Base-by-base conservation (phyloP, 148 eudicot species). In the Chenopodium formosanum region DNA sequence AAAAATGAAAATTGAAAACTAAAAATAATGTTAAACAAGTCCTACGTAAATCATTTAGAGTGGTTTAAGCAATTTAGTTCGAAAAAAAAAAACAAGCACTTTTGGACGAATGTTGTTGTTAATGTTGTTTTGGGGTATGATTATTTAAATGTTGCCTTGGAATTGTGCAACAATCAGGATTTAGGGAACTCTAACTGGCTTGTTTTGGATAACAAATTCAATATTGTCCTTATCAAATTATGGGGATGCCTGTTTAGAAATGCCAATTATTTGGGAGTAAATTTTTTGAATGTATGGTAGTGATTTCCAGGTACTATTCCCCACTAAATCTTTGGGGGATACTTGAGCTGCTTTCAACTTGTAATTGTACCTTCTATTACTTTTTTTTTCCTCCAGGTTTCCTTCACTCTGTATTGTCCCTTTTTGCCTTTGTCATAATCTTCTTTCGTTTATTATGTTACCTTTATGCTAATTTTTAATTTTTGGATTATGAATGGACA, bases 401-500 rank as follows among this genome's bases (percentile, higher is more conserved):
- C 44, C 37, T 29, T 16, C 37, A 23, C 46, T 47, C 22, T 67
- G 62, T 53, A 29, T 29, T 74, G 25, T 50, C 34, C 48, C 19
- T 83, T n/a, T 40, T 56, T 23, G 73, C 19, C 64, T 71, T 74
- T 60, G 50, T 20, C 63, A 73, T 73, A 11, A 83, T 29, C 13
- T 32, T 52, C 47, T 34, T 48, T 62, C 74, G 56, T 64, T n/a
- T 78, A 56, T 73, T 78, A 56, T 78, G 44, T 72, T 46, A 65
- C 47, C 78, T 68, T 67, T 76, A 7, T 68, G 23, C 58, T 25
- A 14, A 19, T 62, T n/a, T 1, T n/a, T 1, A 62, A 63, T 63
- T 60, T 60, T 14, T 53, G 62, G 72, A 78, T 46, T 76, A 62
- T 62, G 66, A n/a, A 62, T 78, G 47, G 47, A 48, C 76, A 48